Evolutionary conservation across 23 red algal genomes (phyloP).

Genomic region (Cyanidioschyzon merolae): DNA sequence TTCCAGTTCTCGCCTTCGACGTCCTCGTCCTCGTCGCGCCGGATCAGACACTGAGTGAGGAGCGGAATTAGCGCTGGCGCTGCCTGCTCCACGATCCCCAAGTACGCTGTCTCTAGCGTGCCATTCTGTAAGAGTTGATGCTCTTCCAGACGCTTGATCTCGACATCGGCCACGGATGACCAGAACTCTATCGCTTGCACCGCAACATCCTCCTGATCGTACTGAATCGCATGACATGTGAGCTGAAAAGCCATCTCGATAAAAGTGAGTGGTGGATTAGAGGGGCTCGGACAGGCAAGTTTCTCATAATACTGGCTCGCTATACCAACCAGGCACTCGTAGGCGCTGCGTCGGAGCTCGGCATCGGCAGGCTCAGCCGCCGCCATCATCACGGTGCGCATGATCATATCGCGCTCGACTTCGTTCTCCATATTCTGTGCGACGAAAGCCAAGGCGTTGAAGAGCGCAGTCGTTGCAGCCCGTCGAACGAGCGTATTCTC

Average conservation of each 20-base stretch:
- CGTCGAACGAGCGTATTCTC: constrained; percentile 36
- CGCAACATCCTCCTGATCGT: constrained; percentile 69
- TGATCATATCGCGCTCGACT: constrained; percentile 54
- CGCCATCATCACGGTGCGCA: constrained; percentile 60
- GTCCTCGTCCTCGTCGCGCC: constrained; percentile 64
- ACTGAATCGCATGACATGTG: constrained; percentile 64
- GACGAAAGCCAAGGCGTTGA: constrained; percentile 95
- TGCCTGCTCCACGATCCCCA: constrained; percentile 65
- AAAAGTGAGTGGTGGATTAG: constrained; percentile 18
- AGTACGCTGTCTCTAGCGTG: constrained; percentile 16
- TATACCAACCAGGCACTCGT: constrained; percentile 81
- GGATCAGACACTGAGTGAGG: constrained; percentile 57
- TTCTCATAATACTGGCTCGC: constrained; percentile 81
- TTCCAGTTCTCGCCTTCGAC: constrained; percentile 73
- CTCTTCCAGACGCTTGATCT: constrained; percentile 58
- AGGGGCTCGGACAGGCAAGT: constrained; percentile 15
- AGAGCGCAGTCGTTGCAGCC: constrained; percentile 66
- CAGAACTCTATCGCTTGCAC: constrained; percentile 99
- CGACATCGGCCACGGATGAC: constrained; percentile 88
- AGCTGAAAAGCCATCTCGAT: constrained; percentile 72
- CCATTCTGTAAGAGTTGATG: constrained; percentile 25
- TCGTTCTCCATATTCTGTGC: constrained; percentile 67
- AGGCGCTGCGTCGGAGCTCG: constrained; percentile 48
- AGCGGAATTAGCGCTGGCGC: constrained; percentile 51
- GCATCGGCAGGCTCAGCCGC: constrained; percentile 32